Evolutionary conservation across 2,329 filamentous ascomycete species (phyloP), one percentile per base, ranked within the genome.

Genomic region (Mariannaea sp.): DNA sequence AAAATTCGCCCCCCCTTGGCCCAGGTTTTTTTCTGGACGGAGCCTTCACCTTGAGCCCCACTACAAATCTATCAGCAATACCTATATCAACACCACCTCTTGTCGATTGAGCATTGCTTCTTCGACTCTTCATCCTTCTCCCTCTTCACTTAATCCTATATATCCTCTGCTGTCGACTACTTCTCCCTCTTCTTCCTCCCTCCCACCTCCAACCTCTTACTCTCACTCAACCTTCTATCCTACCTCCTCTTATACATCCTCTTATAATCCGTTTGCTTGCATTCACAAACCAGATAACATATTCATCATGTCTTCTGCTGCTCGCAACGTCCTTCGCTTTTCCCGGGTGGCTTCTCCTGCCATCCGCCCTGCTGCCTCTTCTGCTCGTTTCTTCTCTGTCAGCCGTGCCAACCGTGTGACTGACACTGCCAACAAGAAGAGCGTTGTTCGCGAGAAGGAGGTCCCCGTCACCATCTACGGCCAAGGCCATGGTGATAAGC

Each of bases 381-480:
- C 59, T 27, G 57, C 58, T 26, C 71, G 71, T 50, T 64, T 65
- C 64, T 73, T 74, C 59, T 71, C 72, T 14, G 59, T 56, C 57
- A 68, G 70, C 10, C 59, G 63, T 36, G 36, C 60, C 58, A 62
- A 60, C 55, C 66, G 64, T 50, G 71, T 74, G 27, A 65, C 69
- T 41, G 71, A 74, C 61, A 73, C 72, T n/a, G 56, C 68, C 36
- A 73, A 72, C 58, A 81, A 78, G 68, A 78, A 75, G 62, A 79
- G 78, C 53, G 78, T 81, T 10, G 78, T 84, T 57, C 77, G 77
- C 58, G 80, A 84, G 73, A 80, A 79, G 60, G 79, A 83, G 65
- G 72, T 84, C 13, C 80, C 81, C 22, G 80, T 83, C 49, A 81
- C 80, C 17, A 73, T 81, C 62, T 84, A 83, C 68, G 62, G 67